phyloP scores from a whole-genome alignment of 2,329 filamentous ascomycete genomes.

The Cytospora paraplurivora region DNA sequence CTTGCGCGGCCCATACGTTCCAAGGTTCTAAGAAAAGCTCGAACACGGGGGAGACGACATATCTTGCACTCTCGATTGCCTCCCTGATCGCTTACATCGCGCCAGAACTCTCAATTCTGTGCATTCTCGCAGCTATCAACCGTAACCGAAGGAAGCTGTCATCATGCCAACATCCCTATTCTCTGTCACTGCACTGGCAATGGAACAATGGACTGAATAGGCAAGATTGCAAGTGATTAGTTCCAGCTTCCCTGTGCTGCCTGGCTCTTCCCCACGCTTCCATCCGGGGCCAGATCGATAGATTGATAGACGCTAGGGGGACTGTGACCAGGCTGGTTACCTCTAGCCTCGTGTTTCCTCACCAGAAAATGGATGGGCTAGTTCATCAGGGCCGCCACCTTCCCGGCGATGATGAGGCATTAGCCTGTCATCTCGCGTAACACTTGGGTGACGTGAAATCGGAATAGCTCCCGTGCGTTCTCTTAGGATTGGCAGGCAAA shows the following conservation, averaged over 20 bases:
- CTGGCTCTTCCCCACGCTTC: not conserved
- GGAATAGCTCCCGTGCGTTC: not conserved
- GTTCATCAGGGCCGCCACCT: not conserved
- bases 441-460: slow-evolving; percentile 2
- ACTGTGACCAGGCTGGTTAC: not conserved
- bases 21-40: not conserved
- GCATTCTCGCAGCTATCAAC: slow-evolving; percentile 5
- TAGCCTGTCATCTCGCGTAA: slow-evolving; percentile 19
- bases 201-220: not conserved
- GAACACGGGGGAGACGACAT: slow-evolving; percentile 5
- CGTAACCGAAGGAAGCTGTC: slow-evolving; percentile 2
- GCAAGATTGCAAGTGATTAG: not conserved
- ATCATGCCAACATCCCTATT: not conserved
- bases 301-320: not conserved
- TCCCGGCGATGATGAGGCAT: slow-evolving; percentile 25
- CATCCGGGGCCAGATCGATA: too few species aligned
- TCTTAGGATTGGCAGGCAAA: too few species aligned
- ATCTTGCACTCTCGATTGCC: not conserved
- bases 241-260: not conserved
- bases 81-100: slow-evolving; percentile 4
- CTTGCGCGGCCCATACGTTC: not conserved
- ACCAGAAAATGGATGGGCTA: slow-evolving; percentile 1
- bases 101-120: not conserved
- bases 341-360: not conserved
- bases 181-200: slow-evolving; percentile 1